phyloP scores from a whole-genome alignment of 2,329 filamentous ascomycete genomes.

The Alternaria angustiovoidea region DNA sequence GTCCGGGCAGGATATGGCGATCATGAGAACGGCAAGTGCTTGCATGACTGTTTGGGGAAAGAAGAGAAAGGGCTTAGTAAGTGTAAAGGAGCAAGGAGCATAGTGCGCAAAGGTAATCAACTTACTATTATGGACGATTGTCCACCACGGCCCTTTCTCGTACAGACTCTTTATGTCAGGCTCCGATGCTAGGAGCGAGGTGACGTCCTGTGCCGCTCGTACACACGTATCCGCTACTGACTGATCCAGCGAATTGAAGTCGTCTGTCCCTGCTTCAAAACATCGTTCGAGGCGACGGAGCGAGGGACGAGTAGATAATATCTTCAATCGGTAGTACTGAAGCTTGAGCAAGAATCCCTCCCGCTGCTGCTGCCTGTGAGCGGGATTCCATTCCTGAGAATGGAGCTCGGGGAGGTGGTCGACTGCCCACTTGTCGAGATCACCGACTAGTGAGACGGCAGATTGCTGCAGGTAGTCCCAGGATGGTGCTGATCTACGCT shows the following conservation, averaged over 20 bases:
- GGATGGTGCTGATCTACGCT: constrained; percentile 31
- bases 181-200: constrained; percentile 38
- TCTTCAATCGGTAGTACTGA: constrained; percentile 43
- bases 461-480: constrained; percentile 43
- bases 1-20: constrained; percentile 39
- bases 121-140: constrained; percentile 35
- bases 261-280: constrained; percentile 34
- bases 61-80: too few species aligned
- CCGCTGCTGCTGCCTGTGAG: constrained; percentile 12
- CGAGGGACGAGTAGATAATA: constrained; percentile 47
- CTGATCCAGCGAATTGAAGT: constrained; percentile 38
- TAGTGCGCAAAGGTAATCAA: too few species aligned
- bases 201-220: constrained; percentile 39
- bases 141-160: constrained; percentile 48
- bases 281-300: constrained; percentile 44
- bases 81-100: too few species aligned
- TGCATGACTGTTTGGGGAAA: constrained; percentile 36
- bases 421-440: constrained; percentile 38
- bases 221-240: constrained; percentile 42
- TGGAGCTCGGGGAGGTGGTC: constrained; percentile 18
- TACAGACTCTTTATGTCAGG: constrained; percentile 22
- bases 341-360: constrained; percentile 21
- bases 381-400: neutral
- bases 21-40: constrained; percentile 46
- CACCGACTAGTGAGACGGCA: constrained; percentile 33